Evolutionary conservation across 31 red algal genomes (phyloP), one percentile per base, ranked within the genome.

Genomic region (Odonthalia washingtoniensis): DNA sequence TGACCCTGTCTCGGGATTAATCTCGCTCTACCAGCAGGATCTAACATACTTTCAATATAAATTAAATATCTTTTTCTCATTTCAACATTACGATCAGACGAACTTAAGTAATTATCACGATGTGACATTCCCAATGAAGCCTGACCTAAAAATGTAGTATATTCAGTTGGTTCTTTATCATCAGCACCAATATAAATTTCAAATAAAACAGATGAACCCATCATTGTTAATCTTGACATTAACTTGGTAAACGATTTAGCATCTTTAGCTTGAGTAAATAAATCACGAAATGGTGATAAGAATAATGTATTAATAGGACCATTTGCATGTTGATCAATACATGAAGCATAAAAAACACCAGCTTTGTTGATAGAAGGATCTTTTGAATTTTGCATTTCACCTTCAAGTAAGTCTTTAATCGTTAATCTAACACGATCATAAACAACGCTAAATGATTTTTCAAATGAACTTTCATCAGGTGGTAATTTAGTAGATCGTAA

Each of bases 61-160:
- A 26, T 36, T 31, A 84, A 30, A 46, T 97, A 97, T 36, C 81
- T 77, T 42, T 36, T 28, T 18, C 91, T 44, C 64, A 90, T 85
- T 33, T 94, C 83, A 3, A 83, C 66, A 44, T 92, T 77, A 37
- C 72, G 44, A 12, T 94, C 95, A 27, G 72, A 84, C 39, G 42
- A 49, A 34, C 49, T 83, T 28, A 93, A 81, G 73, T 97, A 97
- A 77, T 97, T 82, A 72, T 95, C 93, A 0, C 91, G 83, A 39
- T 93, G 88, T 18, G 95, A 91, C 12, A 97, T 74, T 14, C 95
- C 95, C 40, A 97, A 65, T 30, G 91, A 91, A 65, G 91, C 95
- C 72, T 97, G 91, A n/a, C 83, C 88, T 2, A 94, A 1, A 49
- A 90, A 94, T 5, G 94, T 70, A 39, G 89, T 89, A 41, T 94